Evolutionary conservation across 2,329 filamentous ascomycete genomes (phyloP).

Genomic region (Diaporthe citrichinensis): DNA sequence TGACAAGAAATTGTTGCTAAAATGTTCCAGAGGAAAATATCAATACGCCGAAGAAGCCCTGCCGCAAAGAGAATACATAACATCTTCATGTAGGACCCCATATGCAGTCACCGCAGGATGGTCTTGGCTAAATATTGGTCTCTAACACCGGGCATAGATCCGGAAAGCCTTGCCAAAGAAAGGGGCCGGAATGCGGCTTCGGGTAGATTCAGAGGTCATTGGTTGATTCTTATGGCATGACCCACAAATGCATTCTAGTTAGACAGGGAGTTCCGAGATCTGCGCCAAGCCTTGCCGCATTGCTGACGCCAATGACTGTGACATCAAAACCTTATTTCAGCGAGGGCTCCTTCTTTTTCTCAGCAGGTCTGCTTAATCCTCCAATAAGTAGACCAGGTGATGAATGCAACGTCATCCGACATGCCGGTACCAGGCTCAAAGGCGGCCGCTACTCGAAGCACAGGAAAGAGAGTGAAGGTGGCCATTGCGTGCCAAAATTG

Average conservation of each 20-base stretch:
- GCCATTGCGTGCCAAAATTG: constrained; percentile 57
- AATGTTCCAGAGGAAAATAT: no score
- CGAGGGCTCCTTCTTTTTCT: no score
- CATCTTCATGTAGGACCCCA: not conserved
- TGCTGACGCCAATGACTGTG: not conserved
- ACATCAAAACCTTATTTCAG: no score
- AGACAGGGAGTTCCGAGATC: not conserved
- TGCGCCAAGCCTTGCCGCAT: not conserved
- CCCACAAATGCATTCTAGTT: not conserved
- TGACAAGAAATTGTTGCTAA: not conserved
- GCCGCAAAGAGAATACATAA: not conserved
- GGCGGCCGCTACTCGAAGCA: not conserved
- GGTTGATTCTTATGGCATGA: not conserved
- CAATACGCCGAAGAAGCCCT: not conserved
- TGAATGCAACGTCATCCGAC: not conserved
- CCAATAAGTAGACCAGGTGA: not conserved
- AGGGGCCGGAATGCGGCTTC: not conserved
- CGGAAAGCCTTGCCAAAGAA: not conserved
- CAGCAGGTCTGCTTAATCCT: no score
- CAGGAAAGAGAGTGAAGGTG: not conserved
- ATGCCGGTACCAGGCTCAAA: not conserved
- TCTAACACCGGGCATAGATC: not conserved
- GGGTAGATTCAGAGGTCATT: not conserved
- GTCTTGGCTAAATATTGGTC: not conserved
- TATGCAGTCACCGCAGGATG: not conserved